Base-by-base conservation (phyloP, 2,329 filamentous ascomycete genomes). In the Cytospora piceicola region DNA sequence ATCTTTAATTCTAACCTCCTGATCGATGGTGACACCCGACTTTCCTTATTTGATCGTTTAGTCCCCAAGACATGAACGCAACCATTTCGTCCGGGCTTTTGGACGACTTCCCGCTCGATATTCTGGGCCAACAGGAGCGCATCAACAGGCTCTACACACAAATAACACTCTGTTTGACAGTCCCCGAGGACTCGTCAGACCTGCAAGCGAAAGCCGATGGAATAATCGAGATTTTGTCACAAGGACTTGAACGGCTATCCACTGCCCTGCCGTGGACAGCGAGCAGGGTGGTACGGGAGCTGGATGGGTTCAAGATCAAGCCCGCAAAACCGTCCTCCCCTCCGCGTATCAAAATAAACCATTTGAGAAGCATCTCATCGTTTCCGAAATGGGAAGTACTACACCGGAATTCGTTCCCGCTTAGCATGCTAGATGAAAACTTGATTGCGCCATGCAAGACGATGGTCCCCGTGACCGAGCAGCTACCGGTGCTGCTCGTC, bases 391-490 rank as follows among this genome's bases (percentile, higher is more conserved):
- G 83, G 73, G 71, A 77, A 2, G 70, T 69, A 0, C 70, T 85
- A 22, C 70, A 73, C 42, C 58, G 71, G 11, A 75, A 77, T 0
- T 68, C 73, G 0, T 85, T 80, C 36, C 83, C 84, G 0, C 77
- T 83, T 63, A 70, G 70, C 34, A 80, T 85, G 78, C 74, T 87
- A 6, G 79, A 83, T 56, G 82, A 83, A 68, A 70, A 71, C 22
- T 46, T 77, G 8, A 69, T 84, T 63, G 77, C 78, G 1, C 78
- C 82, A 0, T 73, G 74, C 22, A 77, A 73, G 8, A 82, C 80
- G 0, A 64, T 84, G 0, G 74, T 78, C 0, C 70, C 72, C 60
- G 52, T 69, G 2, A 60, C n/a, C 22, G 30, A 30, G 27, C 51
- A 53, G n/a, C 20, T 36, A 1, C 78, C 78, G 4, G 82, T 85